Conservation (phyloP, 768 basidiomycete species). For the Leccinum disarticulatum region DNA sequence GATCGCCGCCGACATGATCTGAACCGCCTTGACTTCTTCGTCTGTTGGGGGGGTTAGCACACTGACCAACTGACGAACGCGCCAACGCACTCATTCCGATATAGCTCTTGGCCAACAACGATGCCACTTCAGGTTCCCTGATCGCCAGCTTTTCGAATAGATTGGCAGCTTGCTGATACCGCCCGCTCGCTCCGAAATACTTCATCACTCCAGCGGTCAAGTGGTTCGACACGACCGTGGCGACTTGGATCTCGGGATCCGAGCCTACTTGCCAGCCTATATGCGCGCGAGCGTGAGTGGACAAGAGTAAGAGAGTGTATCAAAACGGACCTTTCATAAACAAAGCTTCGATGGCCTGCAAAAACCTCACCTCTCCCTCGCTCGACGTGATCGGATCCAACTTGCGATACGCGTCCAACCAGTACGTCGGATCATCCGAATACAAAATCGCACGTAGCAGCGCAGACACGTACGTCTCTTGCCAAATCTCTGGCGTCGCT, state of each 20-base stretch:
- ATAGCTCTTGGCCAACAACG: conserved; percentile 84
- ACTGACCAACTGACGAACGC: too few relatives aligned
- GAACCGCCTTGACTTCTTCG: conserved; percentile 97
- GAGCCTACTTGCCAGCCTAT: conserved; percentile 98
- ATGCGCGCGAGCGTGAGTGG: neutral
- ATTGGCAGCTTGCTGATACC: conserved; percentile 86
- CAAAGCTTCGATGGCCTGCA: conserved; percentile 85
- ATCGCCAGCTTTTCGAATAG: conserved; percentile 87
- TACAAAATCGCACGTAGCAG: conserved; percentile 89
- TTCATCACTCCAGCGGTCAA: conserved; percentile 93
- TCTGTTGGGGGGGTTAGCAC: conserved; percentile 47
- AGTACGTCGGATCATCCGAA: conserved; percentile 91
- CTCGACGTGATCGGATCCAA: conserved; percentile 89
- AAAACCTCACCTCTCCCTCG: conserved; percentile 87
- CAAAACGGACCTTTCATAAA: conserved; percentile 71
- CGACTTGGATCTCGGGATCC: conserved; percentile 98
- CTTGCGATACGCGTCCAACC: conserved; percentile 91
- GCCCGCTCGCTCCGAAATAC: conserved; percentile 91
- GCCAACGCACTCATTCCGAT: conserved; percentile 90
- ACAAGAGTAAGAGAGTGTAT: too few relatives aligned
- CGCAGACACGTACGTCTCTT: conserved; percentile 95
- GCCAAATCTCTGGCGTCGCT: conserved; percentile 91
- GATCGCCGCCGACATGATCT: conserved; percentile 85
- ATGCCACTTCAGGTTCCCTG: conserved; percentile 88
- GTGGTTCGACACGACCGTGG: conserved; percentile 94